Conservation (phyloP, 2,329 filamentous ascomycete genomes). For the Zymoseptoria brevis region DNA sequence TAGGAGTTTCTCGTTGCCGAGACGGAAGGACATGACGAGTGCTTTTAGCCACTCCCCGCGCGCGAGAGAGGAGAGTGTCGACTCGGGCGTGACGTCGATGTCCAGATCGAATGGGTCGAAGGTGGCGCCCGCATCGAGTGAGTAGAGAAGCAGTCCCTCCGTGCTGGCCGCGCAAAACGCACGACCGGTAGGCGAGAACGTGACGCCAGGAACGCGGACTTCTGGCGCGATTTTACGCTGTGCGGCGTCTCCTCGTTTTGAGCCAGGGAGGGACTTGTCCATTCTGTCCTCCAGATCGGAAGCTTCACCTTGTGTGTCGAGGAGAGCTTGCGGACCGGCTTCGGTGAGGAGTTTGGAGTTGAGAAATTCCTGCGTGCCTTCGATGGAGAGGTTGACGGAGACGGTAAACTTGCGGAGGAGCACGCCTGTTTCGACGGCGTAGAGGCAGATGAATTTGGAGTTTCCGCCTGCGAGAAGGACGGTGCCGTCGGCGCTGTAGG, state of each 20-base stretch:
- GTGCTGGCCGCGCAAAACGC: conserved; percentile 93
- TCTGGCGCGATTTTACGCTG: conserved; percentile 68
- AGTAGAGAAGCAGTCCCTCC: conserved; percentile 89
- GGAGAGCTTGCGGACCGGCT: conserved; percentile 72
- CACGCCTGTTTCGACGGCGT: conserved; percentile 87
- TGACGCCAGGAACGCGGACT: conserved; percentile 74
- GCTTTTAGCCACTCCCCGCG: conserved; percentile 83
- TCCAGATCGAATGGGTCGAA: conserved; percentile 97
- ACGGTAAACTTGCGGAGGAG: conserved; percentile 93
- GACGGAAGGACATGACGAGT: conserved; percentile 91
- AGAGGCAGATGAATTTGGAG: conserved; percentile 97
- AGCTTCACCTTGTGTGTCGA: conserved; percentile 80
- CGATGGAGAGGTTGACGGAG: conserved; percentile 87
- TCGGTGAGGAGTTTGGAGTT: conserved; percentile 90
- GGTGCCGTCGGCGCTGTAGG: conserved; percentile 85
- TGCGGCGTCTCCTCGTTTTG: conserved; percentile 79
- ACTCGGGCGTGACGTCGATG: conserved; percentile 83
- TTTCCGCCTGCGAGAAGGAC: conserved; percentile 87
- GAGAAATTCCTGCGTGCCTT: conserved; percentile 92
- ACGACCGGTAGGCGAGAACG: conserved; percentile 80
- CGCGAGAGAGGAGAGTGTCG: conserved; percentile 56
- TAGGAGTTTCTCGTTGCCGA: conserved; percentile 77
- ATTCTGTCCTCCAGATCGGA: conserved; percentile 81
- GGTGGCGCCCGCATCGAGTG: conserved; percentile 70
- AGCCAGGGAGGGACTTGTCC: conserved; percentile 72